Base-by-base conservation (phyloP, 176 grass and related monocot genomes). In the Melocanna baccifera region DNA sequence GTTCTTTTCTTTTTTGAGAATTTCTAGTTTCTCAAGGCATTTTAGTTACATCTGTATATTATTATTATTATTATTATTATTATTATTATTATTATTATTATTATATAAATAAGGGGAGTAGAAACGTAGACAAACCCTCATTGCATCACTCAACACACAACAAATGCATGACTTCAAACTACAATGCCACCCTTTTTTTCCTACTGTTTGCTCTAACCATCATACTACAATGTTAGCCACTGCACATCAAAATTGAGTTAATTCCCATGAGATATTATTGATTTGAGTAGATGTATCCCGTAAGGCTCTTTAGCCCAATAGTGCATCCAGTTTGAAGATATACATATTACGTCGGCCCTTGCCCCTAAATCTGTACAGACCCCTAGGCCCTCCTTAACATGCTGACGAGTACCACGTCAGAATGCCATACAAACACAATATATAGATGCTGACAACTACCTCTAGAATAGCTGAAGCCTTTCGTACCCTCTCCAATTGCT, bases 311-410 rank as follows among this genome's bases (percentile, higher is more conserved):
- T 42, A 67, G 39, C 16, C 75, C 46, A 25, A 32, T 78, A 25
- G 57, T 12, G 18, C 20, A 76, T 56, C 65, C 22, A 25, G 20
- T 55, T 53, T 32, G 7, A 34, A 12, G 50, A 84, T 71, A 63
- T 71, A n/a, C n/a, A 45, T 78, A 84, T 79, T 76, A 36, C 88
- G 47, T 76, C n/a, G 12, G 48, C 18, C 47, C 16, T 59, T 19
- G 73, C 29, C 61, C 79, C 74, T 79, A 90, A 86, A 57, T 87
- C 30, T 87, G 84, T 90, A 87, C 89, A 84, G 41, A 87, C 61
- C 50, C 57, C 69, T 50, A 37, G 80, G 61, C 13, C 84, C 22
- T 48, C 73, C 47, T 39, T 84, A 56, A 73, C 23, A 61, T 12
- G 67, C 20, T 61, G 56, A 59, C 76, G 78, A 34, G 42, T 80